Percentiles rank a stretch among this genome's conserved stretches.
phyloP scores from a whole-genome alignment of 345 rosid species.

The Eucalyptus albens region DNA sequence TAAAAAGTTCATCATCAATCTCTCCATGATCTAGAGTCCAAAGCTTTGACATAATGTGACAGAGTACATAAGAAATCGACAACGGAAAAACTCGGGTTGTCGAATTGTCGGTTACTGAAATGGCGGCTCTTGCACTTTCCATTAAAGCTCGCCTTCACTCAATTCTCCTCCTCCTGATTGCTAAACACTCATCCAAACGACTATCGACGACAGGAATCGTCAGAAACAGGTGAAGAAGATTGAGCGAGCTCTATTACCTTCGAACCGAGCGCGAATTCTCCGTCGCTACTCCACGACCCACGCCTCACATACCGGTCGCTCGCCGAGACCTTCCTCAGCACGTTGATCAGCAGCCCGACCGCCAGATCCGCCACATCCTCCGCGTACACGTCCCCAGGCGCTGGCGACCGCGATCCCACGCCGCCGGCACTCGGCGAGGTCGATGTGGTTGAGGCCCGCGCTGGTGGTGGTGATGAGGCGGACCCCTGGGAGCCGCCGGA shows the following conservation, averaged over 20 bases:
- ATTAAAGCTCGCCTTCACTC: no score
- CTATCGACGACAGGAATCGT: neutral
- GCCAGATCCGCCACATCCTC: constrained; percentile 32
- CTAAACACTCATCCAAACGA: neutral
- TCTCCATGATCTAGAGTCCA: no score
- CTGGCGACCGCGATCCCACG: constrained; percentile 24
- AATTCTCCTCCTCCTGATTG: neutral
- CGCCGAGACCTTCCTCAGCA: constrained; percentile 23
- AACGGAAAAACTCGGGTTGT: no score
- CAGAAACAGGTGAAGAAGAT: neutral
- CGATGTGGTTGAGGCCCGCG: constrained; percentile 7
- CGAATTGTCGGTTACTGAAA: no score
- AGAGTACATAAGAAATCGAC: no score
- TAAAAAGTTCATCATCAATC: no score
- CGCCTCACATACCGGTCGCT: constrained; percentile 9
- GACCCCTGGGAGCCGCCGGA: constrained; percentile 5
- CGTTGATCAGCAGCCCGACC: constrained; percentile 29
- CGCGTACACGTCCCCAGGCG: constrained; percentile 8
- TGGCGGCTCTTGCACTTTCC: no score
- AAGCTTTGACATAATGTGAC: no score
- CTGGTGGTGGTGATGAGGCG: constrained; percentile 6
- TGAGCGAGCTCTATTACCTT: constrained; percentile 1
- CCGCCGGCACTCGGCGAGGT: constrained; percentile 22
- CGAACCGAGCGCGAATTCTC: constrained; percentile 18
- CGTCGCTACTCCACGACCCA: constrained; percentile 14